Conservation (phyloP, 768 basidiomycete species). For the Calocybe cyanea region DNA sequence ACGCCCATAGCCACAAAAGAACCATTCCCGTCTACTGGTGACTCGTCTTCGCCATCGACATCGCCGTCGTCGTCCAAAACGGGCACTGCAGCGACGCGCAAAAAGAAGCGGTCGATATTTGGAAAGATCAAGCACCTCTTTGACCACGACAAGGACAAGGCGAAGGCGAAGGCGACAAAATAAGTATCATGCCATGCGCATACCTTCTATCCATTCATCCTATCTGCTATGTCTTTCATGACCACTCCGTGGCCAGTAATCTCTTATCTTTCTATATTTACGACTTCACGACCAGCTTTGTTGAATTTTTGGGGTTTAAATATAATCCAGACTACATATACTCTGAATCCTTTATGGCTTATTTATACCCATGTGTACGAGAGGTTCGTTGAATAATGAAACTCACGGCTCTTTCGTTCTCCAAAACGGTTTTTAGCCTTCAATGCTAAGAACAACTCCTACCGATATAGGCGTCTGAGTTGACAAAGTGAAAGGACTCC, state of each 20-base stretch:
- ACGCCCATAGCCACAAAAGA: conserved; percentile 11
- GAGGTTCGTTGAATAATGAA: not conserved
- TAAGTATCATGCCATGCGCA: not conserved
- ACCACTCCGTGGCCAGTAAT: not conserved
- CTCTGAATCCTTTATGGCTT: not conserved
- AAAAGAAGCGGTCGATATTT: conserved; percentile 53
- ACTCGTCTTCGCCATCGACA: conserved; percentile 10
- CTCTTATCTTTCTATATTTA: not conserved
- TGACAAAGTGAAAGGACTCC: not conserved
- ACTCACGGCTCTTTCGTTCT: not conserved
- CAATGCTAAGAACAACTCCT: conserved; percentile 10
- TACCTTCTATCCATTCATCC: not conserved
- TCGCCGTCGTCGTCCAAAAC: conserved; percentile 31
- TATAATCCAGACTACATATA: not conserved
- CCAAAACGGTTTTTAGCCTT: not conserved
- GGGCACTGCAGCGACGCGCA: conserved; percentile 33
- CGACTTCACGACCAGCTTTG: not conserved
- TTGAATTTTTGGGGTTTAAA: not conserved
- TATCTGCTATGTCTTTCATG: not conserved
- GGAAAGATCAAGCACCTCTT: conserved; percentile 53
- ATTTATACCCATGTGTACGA: not conserved
- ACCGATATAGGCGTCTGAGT: not conserved
- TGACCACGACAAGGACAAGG: conserved; percentile 40
- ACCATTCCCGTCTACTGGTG: conserved; percentile 22
- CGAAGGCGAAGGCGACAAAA: conserved; percentile 19